Percentiles rank a stretch among this genome's conserved stretches.
These are phyloP conservation scores for Rhodocollybia butyracea DNA, from an alignment of 768 basidiomycete species.

Conservation along the genomic window DNA sequence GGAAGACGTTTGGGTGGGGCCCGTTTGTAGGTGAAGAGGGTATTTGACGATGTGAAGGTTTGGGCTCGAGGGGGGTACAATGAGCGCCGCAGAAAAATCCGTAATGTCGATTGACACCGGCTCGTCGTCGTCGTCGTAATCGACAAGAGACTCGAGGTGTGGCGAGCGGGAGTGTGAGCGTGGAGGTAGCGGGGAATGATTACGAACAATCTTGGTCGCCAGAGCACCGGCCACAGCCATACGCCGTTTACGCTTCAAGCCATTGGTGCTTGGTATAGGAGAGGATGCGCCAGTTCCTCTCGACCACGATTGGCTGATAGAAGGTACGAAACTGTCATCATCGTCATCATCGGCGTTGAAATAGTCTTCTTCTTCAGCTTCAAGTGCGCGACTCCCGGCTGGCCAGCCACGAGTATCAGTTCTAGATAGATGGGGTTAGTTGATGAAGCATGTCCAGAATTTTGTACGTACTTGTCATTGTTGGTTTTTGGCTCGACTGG, in stretches of 20 bases:
- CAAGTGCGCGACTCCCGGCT: constrained; percentile 47
- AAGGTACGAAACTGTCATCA: constrained; percentile 37
- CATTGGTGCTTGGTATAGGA: constrained; percentile 30
- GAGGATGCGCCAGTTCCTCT: constrained; percentile 27
- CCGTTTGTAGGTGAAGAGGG: constrained; percentile 22
- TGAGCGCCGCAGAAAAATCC: constrained; percentile 26
- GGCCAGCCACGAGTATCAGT: constrained; percentile 42
- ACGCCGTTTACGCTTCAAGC: constrained; percentile 60
- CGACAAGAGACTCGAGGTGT: constrained; percentile 60
- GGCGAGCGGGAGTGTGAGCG: too few species aligned
- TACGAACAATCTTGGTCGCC: constrained; percentile 42
- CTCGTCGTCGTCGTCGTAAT: constrained; percentile 78
- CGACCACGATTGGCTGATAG: constrained; percentile 36
- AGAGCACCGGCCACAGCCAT: constrained; percentile 30
- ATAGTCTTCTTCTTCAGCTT: constrained; percentile 88
- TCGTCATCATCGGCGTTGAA: constrained; percentile 91
- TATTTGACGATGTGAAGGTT: constrained; percentile 34
- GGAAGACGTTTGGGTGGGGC: constrained; percentile 41
- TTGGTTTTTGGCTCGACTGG: constrained; percentile 46
- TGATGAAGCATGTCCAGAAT: constrained; percentile 6
- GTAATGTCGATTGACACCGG: constrained; percentile 25
- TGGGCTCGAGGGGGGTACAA: constrained; percentile 33
- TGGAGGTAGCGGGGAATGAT: constrained; percentile 34
- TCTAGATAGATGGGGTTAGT: constrained; percentile 25
- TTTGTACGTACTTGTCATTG: constrained; percentile 46